Conservation (phyloP, 2,329 filamentous ascomycete genomes). For the Rutstroemia sp. region DNA sequence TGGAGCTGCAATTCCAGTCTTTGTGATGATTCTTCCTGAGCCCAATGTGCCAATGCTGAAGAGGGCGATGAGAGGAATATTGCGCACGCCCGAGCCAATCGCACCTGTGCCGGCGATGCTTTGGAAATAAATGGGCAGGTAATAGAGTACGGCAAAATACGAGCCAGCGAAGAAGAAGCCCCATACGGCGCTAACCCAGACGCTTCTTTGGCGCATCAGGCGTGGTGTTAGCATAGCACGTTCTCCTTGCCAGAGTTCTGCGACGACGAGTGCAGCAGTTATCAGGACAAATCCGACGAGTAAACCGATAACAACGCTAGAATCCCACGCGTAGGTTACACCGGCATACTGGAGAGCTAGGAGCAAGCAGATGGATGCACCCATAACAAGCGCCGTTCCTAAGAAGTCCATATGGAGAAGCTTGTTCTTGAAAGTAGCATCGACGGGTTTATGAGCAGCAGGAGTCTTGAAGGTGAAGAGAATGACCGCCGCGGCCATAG, state of each 20-base stretch:
- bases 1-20: background rate
- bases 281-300: background rate
- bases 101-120: constrained; percentile 27
- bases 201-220: constrained; percentile 35
- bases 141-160: constrained; percentile 34
- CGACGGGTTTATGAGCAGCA: constrained; percentile 31
- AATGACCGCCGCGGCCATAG: constrained; percentile 25
- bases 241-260: background rate
- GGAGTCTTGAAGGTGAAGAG: constrained; percentile 28
- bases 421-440: constrained; percentile 36
- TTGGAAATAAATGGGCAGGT: constrained; percentile 37
- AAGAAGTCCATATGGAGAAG: constrained; percentile 41
- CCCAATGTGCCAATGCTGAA: background rate
- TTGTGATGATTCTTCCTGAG: background rate
- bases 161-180: constrained; percentile 33
- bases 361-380: constrained; percentile 34
- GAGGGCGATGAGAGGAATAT: constrained; percentile 27
- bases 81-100: constrained; percentile 26
- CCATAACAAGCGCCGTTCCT: constrained; percentile 35
- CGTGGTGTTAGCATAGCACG: constrained; percentile 21
- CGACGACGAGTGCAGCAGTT: background rate
- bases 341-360: constrained; percentile 40
- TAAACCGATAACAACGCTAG: background rate
- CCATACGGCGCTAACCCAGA: constrained; percentile 34
- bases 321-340: constrained; percentile 30